Base-by-base conservation (phyloP, 208 protist genomes). In the Acanthamoeba lenticulata region DNA sequence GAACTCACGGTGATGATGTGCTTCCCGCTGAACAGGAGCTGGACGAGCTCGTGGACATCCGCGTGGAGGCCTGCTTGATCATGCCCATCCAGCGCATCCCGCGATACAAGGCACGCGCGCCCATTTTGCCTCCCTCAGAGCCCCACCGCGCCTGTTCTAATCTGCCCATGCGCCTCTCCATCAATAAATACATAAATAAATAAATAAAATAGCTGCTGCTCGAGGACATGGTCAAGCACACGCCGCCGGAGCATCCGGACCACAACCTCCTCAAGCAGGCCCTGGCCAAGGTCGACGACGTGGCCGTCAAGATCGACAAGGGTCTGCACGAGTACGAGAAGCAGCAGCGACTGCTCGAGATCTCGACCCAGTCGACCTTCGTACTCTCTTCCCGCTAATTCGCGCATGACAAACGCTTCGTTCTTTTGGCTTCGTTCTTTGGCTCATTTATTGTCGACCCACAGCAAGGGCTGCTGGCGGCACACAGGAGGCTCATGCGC, bases 1-100 rank as follows among this genome's bases (percentile, higher is more conserved):
- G n/a, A n/a, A n/a, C n/a, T n/a, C n/a, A n/a, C n/a, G n/a, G n/a
- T n/a, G n/a, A n/a, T n/a, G n/a, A n/a, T n/a, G n/a, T n/a, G n/a
- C n/a, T n/a, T 52, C 9, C 9, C 27, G 9, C 4, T 38, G 9
- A 44, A 45, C 29, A 91, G 85, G 85, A 91, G 34, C 42, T 91
- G 52, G 85, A 91, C 40, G 85, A 91, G 85, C 42, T 91, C 4
- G 89, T 93, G 17, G 57, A 74, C 29, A 42, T 93, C 3, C 36
- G 89, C 45, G 57, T 93, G n/a, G 89, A 93, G 49, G 65, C 91
- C 27, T 94, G 72, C 49, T 52, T 94, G 32, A 94, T 94, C 72
- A 95, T 94, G 74, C 91, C 91, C 36, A 94, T 95, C 67, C 83
- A 93, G 38, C 65, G 91, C 17, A 94, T 94, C 38, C 91, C 91